phyloP scores from a whole-genome alignment of 1,284 basidiomycete species.

The Leccinum holopus region DNA sequence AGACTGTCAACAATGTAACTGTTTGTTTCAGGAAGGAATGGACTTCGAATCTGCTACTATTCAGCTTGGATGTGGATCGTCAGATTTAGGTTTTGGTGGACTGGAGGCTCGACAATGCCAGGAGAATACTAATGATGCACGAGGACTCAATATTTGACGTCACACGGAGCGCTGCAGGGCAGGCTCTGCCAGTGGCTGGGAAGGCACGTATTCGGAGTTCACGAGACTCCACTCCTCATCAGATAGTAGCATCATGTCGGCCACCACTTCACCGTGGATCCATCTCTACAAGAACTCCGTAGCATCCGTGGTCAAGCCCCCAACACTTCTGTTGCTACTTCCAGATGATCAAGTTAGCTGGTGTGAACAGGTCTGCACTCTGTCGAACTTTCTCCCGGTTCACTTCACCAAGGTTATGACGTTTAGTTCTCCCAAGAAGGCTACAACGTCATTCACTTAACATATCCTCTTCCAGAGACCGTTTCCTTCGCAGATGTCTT shows the following conservation, averaged over 20 bases:
- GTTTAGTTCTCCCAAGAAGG: conserved; percentile 45
- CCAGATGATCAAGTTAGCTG: conserved; percentile 32
- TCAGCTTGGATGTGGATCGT: background rate
- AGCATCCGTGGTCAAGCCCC: conserved; percentile 29
- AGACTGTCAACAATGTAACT: conserved; percentile 9
- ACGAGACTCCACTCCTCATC: background rate
- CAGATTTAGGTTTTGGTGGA: background rate
- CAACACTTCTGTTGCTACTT: conserved; percentile 33
- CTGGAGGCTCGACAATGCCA: background rate
- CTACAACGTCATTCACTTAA: conserved; percentile 40
- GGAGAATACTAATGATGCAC: background rate
- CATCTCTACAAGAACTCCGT: conserved; percentile 30
- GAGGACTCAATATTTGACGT: background rate
- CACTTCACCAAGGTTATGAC: background rate
- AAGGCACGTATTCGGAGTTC: background rate
- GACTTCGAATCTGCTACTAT: background rate
- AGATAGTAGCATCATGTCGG: conserved; percentile 6
- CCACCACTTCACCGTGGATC: conserved; percentile 7
- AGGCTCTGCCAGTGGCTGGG: background rate
- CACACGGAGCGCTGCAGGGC: background rate
- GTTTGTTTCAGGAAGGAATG: conserved; percentile 5
- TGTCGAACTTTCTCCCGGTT: background rate
- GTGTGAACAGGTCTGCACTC: conserved; percentile 40
- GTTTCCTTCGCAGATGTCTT: conserved; percentile 23
- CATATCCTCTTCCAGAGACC: conserved; percentile 25